Base-by-base conservation (phyloP, 345 rosid species). In the Eucalyptus pauciflora region DNA sequence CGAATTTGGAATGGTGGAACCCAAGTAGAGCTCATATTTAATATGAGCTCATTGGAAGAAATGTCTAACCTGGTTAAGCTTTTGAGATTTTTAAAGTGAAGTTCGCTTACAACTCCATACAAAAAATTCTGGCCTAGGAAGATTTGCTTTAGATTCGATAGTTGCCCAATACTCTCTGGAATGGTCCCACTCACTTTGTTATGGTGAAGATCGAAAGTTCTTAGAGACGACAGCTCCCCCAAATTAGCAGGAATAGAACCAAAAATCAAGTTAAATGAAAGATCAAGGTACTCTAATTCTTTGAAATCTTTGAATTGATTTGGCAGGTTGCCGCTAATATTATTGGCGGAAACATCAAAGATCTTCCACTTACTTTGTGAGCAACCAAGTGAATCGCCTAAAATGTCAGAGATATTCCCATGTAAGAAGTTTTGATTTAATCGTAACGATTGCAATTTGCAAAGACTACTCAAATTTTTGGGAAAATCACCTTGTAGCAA, bases 61-160 rank as follows among this genome's bases (percentile, higher is more conserved):
- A 62, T 13, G 69, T 62, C 16, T 13, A 62, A 62, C 1, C 0
- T 0, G 8, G 33, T 29, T 0, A 62, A 62, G 69, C 33, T 62
- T 62, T 62, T 29, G 33, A 62, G 69, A 62, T 62, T 62, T 62
- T 62, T 0, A 62, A 62, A 62, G 69, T 62, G 69, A 62, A 62
- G 69, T 62, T 62, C 33, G 8, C 33, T 3, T 3, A 29, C 69
- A 62, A 62, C 33, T 62, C 69, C 69, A 27, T 0, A 12, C 4
- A 62, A 62, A 10, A 27, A 27, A 60, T 60, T 60, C 7, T 0
- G 0, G 1, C 8, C 0, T 3, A 62, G 7, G 0, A 3, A 1
- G 0, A 60, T 0, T 0, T 12, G 0, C 71, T 62, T 62, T 3
- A 85, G 86, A 7, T 46, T 85, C 1, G 37, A 85, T 50, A 85